Conservation (phyloP, 2,329 filamentous ascomycete genomes). For the Chaetomium sp. region DNA sequence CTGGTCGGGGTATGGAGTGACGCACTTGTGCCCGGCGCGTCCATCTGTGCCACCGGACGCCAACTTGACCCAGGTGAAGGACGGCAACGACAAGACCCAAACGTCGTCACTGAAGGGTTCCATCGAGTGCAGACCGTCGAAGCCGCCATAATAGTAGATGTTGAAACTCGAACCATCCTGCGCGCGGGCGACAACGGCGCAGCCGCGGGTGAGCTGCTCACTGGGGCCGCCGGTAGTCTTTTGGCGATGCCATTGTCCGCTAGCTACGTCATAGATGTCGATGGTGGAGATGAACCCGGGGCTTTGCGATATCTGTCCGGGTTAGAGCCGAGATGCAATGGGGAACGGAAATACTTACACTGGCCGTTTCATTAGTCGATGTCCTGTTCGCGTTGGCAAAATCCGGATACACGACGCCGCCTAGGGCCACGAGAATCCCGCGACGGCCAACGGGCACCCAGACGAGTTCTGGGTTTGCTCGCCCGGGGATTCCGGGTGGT, state of each 20-base stretch:
- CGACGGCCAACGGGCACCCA: conserved; percentile 78
- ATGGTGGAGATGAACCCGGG: conserved; percentile 71
- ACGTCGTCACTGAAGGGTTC: conserved; percentile 63
- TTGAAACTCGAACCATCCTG: conserved; percentile 74
- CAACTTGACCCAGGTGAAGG: conserved; percentile 74
- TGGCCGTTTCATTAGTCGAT: conserved; percentile 43
- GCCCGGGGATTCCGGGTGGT: conserved; percentile 50
- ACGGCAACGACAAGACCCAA: conserved; percentile 78
- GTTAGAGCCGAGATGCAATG: conserved; percentile 32
- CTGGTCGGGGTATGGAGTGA: conserved; percentile 74
- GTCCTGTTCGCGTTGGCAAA: conserved; percentile 40
- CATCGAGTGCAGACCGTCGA: conserved; percentile 52
- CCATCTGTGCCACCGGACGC: conserved; percentile 50
- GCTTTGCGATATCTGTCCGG: conserved; percentile 60
- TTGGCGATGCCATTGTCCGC: conserved; percentile 69
- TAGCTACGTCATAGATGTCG: conserved; percentile 75
- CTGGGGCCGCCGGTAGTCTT: conserved; percentile 60
- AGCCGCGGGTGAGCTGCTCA: conserved; percentile 65
- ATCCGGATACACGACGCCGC: conserved; percentile 68
- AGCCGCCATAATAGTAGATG: conserved; percentile 84
- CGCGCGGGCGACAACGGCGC: conserved; percentile 72
- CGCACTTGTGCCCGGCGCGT: conserved; percentile 74
- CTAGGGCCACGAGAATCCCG: conserved; percentile 76
- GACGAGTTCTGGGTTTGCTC: conserved; percentile 66
- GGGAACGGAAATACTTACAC: conserved; percentile 41